Conservation (phyloP, 208 protist genomes). For the Leishmania lainsoni region DNA sequence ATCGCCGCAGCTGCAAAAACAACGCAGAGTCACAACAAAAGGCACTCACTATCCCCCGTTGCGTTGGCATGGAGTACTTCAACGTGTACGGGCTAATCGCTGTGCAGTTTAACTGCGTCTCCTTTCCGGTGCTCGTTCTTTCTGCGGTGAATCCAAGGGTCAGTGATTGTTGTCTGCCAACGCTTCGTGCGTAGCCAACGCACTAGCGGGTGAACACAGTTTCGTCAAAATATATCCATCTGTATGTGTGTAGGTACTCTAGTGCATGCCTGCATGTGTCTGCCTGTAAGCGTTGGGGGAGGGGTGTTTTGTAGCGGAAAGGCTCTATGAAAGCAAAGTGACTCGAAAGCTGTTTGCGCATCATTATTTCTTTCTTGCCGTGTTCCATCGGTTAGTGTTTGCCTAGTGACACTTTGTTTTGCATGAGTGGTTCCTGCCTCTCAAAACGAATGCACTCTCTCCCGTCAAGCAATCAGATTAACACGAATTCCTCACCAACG, state of each 20-base stretch:
- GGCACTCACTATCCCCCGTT: too few relatives aligned
- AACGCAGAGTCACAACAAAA: too few relatives aligned
- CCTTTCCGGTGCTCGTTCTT: slow-evolving; percentile 10
- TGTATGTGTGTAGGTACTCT: too few relatives aligned
- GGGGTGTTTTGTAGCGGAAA: background rate
- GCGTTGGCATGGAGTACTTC: background rate
- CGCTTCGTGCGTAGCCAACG: background rate
- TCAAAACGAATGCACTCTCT: background rate
- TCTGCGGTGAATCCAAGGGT: slow-evolving; percentile 1
- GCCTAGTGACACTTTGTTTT: slow-evolving; percentile 2
- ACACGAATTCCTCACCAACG: background rate
- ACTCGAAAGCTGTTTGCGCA: background rate
- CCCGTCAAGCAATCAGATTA: background rate
- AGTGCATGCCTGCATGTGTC: background rate
- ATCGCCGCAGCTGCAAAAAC: too few relatives aligned
- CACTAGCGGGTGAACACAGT: background rate
- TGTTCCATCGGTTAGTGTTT: slow-evolving; percentile 9
- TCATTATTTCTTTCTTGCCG: slow-evolving; percentile 9
- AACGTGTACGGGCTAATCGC: background rate
- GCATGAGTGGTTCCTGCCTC: slow-evolving; percentile 1
- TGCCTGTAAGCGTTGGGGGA: background rate
- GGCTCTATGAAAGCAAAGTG: background rate
- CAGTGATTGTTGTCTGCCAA: slow-evolving; percentile 1
- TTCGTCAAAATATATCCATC: background rate
- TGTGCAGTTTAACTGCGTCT: slow-evolving; percentile 1